These are phyloP conservation scores for Mortierella sp. DNA, from an alignment of 371 early-diverging fungal species.

Conservation along the genomic window DNA sequence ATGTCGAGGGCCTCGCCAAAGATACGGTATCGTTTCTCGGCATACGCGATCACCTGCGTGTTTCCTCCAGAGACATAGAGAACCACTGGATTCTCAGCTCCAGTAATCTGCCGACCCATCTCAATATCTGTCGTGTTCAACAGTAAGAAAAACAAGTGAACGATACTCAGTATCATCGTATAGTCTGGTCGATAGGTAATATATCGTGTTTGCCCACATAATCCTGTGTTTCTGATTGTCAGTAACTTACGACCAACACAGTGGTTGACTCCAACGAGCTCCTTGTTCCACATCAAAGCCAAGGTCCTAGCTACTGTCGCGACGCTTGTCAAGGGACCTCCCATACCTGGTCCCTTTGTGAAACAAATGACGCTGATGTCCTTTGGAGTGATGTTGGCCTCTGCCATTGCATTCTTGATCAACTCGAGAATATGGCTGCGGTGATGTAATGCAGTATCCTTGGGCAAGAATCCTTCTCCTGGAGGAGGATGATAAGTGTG, in stretches of 20 bases:
- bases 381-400: conserved; percentile 76
- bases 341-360: conserved; percentile 99
- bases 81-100: conserved; percentile 96
- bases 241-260: conserved; percentile 93
- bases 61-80: conserved; percentile 99
- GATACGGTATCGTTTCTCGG: conserved; percentile 94
- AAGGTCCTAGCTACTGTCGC: conserved; percentile 97
- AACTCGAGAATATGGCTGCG: conserved; percentile 84
- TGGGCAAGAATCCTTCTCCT: conserved; percentile 97
- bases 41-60: conserved; percentile 99
- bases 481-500: conserved; percentile 98
- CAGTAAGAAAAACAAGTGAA: not conserved
- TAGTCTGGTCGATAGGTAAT: too few species aligned
- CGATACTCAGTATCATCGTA: not conserved
- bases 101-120: conserved; percentile 99
- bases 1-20: conserved; percentile 99
- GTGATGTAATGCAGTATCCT: conserved; percentile 98
- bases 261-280: conserved; percentile 99
- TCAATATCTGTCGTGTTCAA: conserved; percentile 88
- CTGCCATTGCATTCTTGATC: conserved; percentile 82
- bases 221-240: too few species aligned
- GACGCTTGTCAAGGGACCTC: conserved; percentile 92
- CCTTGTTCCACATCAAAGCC: conserved; percentile 91
- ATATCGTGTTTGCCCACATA: too few species aligned
- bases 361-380: conserved; percentile 97